Base-by-base conservation (phyloP, 148 eudicot genomes). In the Vaccinium corymbosum region DNA sequence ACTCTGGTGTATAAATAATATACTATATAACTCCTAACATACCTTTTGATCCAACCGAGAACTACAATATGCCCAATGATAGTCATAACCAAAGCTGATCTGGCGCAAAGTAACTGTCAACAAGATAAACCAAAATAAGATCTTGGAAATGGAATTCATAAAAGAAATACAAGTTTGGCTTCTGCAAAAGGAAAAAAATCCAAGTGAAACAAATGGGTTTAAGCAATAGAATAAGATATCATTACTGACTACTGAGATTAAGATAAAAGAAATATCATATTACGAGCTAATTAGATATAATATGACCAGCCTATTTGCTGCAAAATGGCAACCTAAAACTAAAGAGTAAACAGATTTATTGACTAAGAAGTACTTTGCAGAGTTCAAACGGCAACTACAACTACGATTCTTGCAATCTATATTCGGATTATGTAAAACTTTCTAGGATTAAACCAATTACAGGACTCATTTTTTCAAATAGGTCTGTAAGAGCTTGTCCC, bases 1-100 rank as follows among this genome's bases (percentile, higher is more conserved):
- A 53, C 11, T 11, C 29, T 62, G 29, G n/a, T 13, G 22, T 10
- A n/a, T 27, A 0, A n/a, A 62, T 9, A 56, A 16, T 56, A 17
- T n/a, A 62, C 25, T 62, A 62, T 62, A 62, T 62, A 62, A 62
- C 29, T 64, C 70, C 29, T 64, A 22, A 64, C 29, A 22, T 64
- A 95, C 98, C 98, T 94, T 91, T 71, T 87, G 89, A 87, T 95
- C 98, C 85, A 95, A 89, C 55, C 78, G 91, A 85, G 89, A 78
- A 77, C 77, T 86, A 84, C 86, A 87, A 59, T 88, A 88, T 76
- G 95, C 94, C 98, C 95, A 95, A 81, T 94, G 95, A 87, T 92
- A 95, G 86, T 95, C 98, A 84, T 89, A 93, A 51, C 95, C 98
- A 89, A 92, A 95, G 91, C 98, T 95, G 87, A 95, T 90, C 94